Evolutionary conservation across 129 eudicot genomes (phyloP).

Genomic region (Lactuca sativa): DNA sequence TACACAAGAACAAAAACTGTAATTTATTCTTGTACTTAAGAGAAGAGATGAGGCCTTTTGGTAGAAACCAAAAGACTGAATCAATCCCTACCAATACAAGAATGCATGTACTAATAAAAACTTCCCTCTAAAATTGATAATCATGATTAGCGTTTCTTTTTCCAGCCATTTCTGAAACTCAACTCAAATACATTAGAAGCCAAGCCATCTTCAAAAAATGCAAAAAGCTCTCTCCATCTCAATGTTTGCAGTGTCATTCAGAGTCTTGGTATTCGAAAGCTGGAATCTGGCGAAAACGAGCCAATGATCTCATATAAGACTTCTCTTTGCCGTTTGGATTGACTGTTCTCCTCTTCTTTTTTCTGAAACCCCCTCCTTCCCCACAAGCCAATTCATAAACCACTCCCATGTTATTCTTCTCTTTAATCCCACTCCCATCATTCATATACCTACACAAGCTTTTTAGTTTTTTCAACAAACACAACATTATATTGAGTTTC

Average conservation of each 20-base stretch:
- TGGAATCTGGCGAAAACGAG: conserved; percentile 57
- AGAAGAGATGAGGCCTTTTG: too few species aligned
- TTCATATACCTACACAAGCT: conserved; percentile 40
- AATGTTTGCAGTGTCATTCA: conserved; percentile 33
- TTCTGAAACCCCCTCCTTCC: conserved; percentile 56
- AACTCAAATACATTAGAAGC: too few species aligned
- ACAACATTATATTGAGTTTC: background rate
- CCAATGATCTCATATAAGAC: conserved; percentile 37
- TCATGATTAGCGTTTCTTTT: too few species aligned
- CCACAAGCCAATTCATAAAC: conserved; percentile 49
- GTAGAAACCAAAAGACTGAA: too few species aligned
- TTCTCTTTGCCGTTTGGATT: conserved; percentile 42
- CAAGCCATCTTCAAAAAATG: too few species aligned
- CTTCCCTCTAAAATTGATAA: too few species aligned
- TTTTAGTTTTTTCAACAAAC: background rate
- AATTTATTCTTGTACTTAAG: background rate
- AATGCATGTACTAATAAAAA: too few species aligned
- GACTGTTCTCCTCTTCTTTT: conserved; percentile 58
- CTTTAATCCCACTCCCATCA: conserved; percentile 36
- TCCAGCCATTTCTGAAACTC: too few species aligned
- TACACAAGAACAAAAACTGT: too few species aligned
- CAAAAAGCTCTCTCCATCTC: background rate
- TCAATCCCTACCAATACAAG: too few species aligned
- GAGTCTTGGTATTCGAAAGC: conserved; percentile 51
- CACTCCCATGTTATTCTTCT: conserved; percentile 48